phyloP scores from a whole-genome alignment of 2,329 filamentous ascomycete species.

The Colletotrichum cordylinicola region DNA sequence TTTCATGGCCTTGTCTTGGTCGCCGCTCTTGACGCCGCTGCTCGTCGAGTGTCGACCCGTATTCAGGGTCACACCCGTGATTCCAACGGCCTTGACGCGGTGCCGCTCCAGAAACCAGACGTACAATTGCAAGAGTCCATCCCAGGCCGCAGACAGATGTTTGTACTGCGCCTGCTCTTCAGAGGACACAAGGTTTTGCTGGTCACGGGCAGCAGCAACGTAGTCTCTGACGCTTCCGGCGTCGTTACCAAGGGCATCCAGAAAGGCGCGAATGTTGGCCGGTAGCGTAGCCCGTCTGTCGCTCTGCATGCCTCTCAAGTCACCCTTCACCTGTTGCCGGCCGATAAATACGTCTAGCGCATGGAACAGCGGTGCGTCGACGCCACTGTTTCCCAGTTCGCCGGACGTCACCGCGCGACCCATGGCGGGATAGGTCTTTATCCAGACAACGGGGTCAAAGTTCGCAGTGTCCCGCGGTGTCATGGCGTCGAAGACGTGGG shows the following conservation, averaged over 20 bases:
- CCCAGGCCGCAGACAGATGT: conserved; percentile 12
- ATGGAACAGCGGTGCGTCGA: conserved; percentile 12
- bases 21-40: conserved; percentile 13
- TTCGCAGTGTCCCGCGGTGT: conserved; percentile 5
- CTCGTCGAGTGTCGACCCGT: conserved; percentile 16
- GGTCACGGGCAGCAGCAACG: not conserved
- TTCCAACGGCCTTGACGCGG: conserved; percentile 16
- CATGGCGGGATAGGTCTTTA: conserved; percentile 19
- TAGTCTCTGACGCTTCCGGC: conserved; percentile 8
- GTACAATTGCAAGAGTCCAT: conserved; percentile 13
- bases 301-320: conserved; percentile 11
- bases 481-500: conserved; percentile 10
- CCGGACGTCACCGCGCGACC: conserved; percentile 3
- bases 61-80: conserved; percentile 7
- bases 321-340: conserved; percentile 4
- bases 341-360: conserved; percentile 12
- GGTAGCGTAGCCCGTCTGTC: conserved; percentile 10
- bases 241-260: conserved; percentile 2
- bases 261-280: conserved; percentile 5
- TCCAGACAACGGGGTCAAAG: conserved; percentile 18
- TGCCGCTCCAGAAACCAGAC: conserved; percentile 17
- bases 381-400: conserved; percentile 16
- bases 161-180: not conserved
- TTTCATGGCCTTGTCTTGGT: not conserved
- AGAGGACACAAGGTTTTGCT: not conserved